Base-by-base conservation (phyloP, 345 rosid genomes). In the Theobroma cacao region DNA sequence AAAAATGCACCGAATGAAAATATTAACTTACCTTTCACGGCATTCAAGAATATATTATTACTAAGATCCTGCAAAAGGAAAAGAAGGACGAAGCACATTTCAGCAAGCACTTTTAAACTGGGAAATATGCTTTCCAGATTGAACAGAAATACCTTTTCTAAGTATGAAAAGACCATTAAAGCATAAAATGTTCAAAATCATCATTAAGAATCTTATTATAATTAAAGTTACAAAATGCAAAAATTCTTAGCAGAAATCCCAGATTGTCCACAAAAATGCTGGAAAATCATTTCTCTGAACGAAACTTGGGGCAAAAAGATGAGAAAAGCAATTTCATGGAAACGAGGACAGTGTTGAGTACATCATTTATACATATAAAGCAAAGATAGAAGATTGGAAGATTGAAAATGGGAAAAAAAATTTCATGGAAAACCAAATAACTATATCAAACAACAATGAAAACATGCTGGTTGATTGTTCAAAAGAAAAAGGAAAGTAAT, bases 11-110 rank as follows among this genome's bases (percentile, higher is more conserved):
- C 33, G 63, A 41, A 58, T 38, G 31, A 28, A 40, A 30, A 17
- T 24, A 60, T 55, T 52, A 15, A 34, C 82, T 76, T 73, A 91
- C 93, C 93, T 83, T 83, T 82, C 24, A 91, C 74, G 26, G 92
- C 90, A 80, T 91, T 90, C 72, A 87, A 75, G 47, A 91, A 85
- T 31, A 88, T 80, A n/a, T 33, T 78, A 80, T 85, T 85, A 78
- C 74, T 80, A 2, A 91, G 87, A 75, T 90, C 90, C 96, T 91
- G 88, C 88, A 80, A 31, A 83, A 71, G n/a, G 61, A 58, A 55
- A 74, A 62, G n/a, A 68, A 48, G 17, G 26, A 70, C 15, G 34
- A 30, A 52, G 52, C 2, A 33, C 62, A 33, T 34, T 15, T 72
- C n/a, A 72, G 47, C 62, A 43, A 52, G n/a, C 61, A 52, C 62